These are phyloP conservation scores for Ceratobasidium sp. DNA, from an alignment of 1,284 basidiomycete species.

Conservation along the genomic window DNA sequence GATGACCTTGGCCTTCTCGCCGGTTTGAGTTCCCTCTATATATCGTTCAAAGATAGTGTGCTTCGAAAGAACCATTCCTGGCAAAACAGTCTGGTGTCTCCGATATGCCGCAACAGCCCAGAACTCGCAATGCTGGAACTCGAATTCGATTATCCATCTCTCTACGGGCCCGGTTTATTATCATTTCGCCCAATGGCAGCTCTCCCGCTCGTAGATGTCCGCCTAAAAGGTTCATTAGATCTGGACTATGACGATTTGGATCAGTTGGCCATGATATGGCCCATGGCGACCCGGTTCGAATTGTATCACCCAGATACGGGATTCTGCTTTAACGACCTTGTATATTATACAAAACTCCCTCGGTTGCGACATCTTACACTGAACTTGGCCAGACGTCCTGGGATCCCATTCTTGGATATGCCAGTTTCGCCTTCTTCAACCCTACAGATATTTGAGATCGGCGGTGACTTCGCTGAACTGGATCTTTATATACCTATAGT, in stretches of 20 bases:
- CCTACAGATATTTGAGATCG: not conserved
- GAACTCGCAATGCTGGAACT: not conserved
- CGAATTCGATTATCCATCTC: not conserved
- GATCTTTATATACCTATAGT: not conserved
- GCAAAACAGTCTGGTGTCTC: not conserved
- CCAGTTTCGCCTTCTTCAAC: not conserved
- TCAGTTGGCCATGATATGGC: not conserved
- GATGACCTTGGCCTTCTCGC: not conserved
- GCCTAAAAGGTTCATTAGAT: not conserved
- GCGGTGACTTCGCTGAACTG: not conserved
- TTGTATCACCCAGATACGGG: not conserved
- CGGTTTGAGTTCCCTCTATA: not conserved
- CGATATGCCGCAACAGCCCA: not conserved
- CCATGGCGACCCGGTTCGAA: not conserved
- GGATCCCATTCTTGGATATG: not conserved
- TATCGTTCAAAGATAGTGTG: not conserved
- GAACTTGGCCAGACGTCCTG: not conserved
- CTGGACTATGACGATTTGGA: not conserved
- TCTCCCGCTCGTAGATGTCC: not conserved
- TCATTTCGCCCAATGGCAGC: not conserved
- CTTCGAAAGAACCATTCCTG: not conserved
- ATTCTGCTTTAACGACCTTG: not conserved
- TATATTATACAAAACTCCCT: not conserved
- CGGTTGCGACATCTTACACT: not conserved
- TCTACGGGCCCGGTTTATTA: not conserved